These are phyloP conservation scores for Linderina pennispora DNA, from an alignment of 192 early-diverging fungal genomes.

Conservation along the genomic window DNA sequence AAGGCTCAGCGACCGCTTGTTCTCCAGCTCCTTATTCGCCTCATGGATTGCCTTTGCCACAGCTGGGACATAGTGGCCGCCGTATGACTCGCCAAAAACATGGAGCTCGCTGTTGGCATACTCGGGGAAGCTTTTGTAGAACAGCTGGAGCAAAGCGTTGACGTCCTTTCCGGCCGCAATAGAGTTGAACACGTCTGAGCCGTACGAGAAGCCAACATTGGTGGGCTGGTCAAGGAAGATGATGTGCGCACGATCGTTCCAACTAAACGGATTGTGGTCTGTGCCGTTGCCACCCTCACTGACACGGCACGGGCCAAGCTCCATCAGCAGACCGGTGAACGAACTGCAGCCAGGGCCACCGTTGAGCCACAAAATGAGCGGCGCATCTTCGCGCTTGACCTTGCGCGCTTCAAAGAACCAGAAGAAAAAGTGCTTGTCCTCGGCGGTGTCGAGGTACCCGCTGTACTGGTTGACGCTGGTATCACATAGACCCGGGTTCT, in stretches of 20 bases:
- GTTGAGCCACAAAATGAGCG: constrained; percentile 67
- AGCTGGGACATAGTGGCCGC: constrained; percentile 90
- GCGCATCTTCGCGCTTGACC: constrained; percentile 54
- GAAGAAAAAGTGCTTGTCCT: constrained; percentile 75
- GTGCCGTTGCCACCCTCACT: constrained; percentile 62
- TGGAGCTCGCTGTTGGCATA: constrained; percentile 70
- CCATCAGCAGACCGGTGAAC: constrained; percentile 64
- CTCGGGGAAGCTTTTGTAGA: constrained; percentile 72
- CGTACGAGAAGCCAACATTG: constrained; percentile 85
- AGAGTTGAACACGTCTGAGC: constrained; percentile 56
- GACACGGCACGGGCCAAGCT: constrained; percentile 79
- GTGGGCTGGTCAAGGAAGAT: constrained; percentile 81
- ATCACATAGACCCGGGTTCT: constrained; percentile 72
- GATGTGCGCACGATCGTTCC: constrained; percentile 82
- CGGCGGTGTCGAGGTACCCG: constrained; percentile 57
- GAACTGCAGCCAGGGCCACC: constrained; percentile 81
- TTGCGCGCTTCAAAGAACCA: constrained; percentile 93
- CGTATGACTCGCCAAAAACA: constrained; percentile 80
- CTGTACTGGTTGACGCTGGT: constrained; percentile 78
- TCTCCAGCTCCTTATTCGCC: constrained; percentile 52
- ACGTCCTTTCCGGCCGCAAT: constrained; percentile 71
- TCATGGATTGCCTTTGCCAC: constrained; percentile 67
- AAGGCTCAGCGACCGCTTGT: background rate
- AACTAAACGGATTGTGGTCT: constrained; percentile 62
- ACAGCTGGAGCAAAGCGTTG: constrained; percentile 78